Percentiles rank a stretch among this genome's conserved stretches.
Conservation (phyloP, 768 basidiomycete species). For the Pisolithus marmoratus region DNA sequence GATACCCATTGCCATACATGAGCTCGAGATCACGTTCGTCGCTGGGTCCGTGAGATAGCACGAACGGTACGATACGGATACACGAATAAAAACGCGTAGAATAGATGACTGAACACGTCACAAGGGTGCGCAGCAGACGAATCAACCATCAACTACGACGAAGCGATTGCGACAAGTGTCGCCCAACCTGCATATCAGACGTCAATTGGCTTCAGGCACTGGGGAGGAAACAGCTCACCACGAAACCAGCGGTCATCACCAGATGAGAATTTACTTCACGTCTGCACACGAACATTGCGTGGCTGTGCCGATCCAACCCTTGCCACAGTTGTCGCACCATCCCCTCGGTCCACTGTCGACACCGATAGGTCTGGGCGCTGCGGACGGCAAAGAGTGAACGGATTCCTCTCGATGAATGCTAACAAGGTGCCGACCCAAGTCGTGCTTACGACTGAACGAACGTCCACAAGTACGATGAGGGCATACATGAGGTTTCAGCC, state of each 20-base stretch:
- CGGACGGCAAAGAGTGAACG: constrained; percentile 36
- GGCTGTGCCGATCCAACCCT: constrained; percentile 53
- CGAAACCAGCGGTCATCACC: constrained; percentile 15
- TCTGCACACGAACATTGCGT: constrained; percentile 58
- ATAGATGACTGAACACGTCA: constrained; percentile 26
- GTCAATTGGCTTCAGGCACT: background rate
- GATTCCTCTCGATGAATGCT: constrained; percentile 77
- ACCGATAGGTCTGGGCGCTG: constrained; percentile 49
- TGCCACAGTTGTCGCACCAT: constrained; percentile 76
- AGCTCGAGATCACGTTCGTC: constrained; percentile 63
- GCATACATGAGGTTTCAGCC: constrained; percentile 85
- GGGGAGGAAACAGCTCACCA: background rate
- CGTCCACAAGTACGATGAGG: constrained; percentile 81
- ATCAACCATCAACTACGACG: constrained; percentile 35
- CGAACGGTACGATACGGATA: constrained; percentile 64
- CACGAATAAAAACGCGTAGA: constrained; percentile 42
- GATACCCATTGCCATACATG: constrained; percentile 14
- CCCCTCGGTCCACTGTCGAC: constrained; percentile 56
- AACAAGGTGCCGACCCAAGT: constrained; percentile 83
- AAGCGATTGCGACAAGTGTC: constrained; percentile 33
- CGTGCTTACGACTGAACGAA: constrained; percentile 92
- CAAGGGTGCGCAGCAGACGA: constrained; percentile 27
- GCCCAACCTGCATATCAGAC: constrained; percentile 18
- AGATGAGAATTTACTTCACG: constrained; percentile 43
- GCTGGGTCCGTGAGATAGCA: constrained; percentile 47